These are phyloP conservation scores for Trametes gibbosa DNA, from an alignment of 768 basidiomycete species.

Conservation along the genomic window DNA sequence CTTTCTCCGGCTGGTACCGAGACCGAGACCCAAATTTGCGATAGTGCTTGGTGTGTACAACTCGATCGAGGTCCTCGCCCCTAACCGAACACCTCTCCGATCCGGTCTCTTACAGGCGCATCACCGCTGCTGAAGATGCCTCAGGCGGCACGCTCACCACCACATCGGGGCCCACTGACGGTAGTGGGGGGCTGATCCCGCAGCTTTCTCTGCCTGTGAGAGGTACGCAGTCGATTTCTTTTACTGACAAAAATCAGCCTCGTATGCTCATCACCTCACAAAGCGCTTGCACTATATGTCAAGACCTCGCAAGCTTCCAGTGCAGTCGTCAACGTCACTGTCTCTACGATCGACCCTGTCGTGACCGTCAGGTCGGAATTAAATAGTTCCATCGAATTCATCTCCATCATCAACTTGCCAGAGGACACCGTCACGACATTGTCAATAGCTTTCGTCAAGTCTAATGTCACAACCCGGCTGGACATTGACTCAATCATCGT, in stretches of 20 bases:
- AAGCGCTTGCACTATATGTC: conserved; percentile 17
- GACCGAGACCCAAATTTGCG: conserved; percentile 7
- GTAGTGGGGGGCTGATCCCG: conserved; percentile 19
- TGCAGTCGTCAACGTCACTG: conserved; percentile 19
- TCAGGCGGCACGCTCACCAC: conserved; percentile 17
- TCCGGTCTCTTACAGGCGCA: conserved; percentile 13
- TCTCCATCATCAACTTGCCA: conserved; percentile 19
- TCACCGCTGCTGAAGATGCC: conserved; percentile 11
- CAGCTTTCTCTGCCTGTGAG: conserved; percentile 21
- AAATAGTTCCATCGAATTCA: conserved; percentile 18
- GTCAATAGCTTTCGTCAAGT: conserved; percentile 15
- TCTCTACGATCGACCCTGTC: conserved; percentile 17
- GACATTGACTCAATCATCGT: conserved; percentile 21
- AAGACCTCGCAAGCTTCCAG: conserved; percentile 15
- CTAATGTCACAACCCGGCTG: conserved; percentile 11
- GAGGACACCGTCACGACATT: conserved; percentile 21
- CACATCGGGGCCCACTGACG: conserved; percentile 18
- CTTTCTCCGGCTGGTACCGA: conserved; percentile 13
- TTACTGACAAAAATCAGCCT: not conserved
- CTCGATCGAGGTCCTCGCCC: not conserved
- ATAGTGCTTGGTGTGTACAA: conserved; percentile 20
- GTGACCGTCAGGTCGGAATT: conserved; percentile 17
- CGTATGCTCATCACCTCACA: not conserved
- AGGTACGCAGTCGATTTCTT: conserved; percentile 6
- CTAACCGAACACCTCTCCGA: not conserved